Evolutionary conservation across 2,329 filamentous ascomycete genomes (phyloP).

Genomic region (Phyllosticta citribraziliensis): DNA sequence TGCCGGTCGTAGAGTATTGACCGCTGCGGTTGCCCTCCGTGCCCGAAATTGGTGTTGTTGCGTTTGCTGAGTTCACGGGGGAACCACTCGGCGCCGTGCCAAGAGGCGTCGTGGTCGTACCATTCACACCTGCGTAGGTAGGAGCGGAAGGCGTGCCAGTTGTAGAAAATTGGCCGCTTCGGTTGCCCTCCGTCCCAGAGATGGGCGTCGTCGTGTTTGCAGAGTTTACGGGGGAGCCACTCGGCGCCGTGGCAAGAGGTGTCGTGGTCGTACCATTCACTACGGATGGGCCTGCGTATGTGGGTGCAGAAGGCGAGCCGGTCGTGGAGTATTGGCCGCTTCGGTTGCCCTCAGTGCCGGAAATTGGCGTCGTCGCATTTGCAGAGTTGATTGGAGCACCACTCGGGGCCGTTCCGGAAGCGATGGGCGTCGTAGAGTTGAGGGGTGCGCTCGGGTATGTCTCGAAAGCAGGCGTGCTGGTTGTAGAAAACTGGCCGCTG

Average conservation of each 20-base stretch:
- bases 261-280: too few species aligned
- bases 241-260: not conserved
- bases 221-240: not conserved
- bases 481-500: not conserved
- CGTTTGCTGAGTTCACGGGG: not conserved
- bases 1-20: too few species aligned
- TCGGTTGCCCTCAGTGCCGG: not conserved
- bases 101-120: not conserved
- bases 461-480: not conserved
- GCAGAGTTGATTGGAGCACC: conserved; percentile 11
- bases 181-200: not conserved
- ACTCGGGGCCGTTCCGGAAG: conserved; percentile 6
- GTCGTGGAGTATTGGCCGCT: not conserved
- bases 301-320: not conserved
- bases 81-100: not conserved
- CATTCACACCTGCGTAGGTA: not conserved
- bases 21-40: not conserved
- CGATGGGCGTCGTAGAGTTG: not conserved
- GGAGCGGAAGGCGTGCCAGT: not conserved
- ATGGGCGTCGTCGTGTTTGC: not conserved
- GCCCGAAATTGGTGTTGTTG: not conserved
- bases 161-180: not conserved
- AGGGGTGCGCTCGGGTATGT: not conserved
- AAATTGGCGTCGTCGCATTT: conserved; percentile 13
- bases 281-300: not conserved